A percentile compares a stretch with the other conserved stretches of the same genome.
Conservation (phyloP, 78 protist genomes). For the Polysphondylium violaceum region DNA sequence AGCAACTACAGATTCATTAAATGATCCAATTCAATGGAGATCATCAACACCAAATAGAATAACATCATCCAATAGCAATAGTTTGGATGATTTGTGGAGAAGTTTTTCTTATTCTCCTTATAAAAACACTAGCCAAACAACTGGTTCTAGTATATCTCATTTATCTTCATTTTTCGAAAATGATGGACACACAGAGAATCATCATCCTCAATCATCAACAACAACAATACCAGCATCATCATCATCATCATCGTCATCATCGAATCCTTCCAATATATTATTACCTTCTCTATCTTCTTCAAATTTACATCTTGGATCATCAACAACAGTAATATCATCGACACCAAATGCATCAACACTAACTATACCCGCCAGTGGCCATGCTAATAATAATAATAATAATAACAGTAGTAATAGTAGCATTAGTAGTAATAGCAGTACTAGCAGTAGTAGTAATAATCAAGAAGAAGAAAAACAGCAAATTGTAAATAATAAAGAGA, state of each 20-base stretch:
- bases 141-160: background rate
- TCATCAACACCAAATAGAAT: constrained; percentile 41
- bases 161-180: constrained; percentile 5
- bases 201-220: background rate
- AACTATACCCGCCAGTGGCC: background rate
- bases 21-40: constrained; percentile 14
- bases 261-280: constrained; percentile 6
- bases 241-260: constrained; percentile 30
- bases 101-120: constrained; percentile 51
- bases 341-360: background rate
- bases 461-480: background rate
- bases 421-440: background rate
- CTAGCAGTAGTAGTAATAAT: background rate
- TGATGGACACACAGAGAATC: background rate
- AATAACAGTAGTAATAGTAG: constrained; percentile 11
- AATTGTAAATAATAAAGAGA: too few species aligned
- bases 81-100: constrained; percentile 62
- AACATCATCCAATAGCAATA: constrained; percentile 24
- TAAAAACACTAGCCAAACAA: background rate
- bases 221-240: background rate
- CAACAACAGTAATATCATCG: background rate
- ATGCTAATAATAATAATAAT: background rate
- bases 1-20: background rate
- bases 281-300: constrained; percentile 16
- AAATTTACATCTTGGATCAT: background rate